Evolutionary conservation across 257 asterid genomes (phyloP).

Genomic region (Fraxinus quadrangulata): DNA sequence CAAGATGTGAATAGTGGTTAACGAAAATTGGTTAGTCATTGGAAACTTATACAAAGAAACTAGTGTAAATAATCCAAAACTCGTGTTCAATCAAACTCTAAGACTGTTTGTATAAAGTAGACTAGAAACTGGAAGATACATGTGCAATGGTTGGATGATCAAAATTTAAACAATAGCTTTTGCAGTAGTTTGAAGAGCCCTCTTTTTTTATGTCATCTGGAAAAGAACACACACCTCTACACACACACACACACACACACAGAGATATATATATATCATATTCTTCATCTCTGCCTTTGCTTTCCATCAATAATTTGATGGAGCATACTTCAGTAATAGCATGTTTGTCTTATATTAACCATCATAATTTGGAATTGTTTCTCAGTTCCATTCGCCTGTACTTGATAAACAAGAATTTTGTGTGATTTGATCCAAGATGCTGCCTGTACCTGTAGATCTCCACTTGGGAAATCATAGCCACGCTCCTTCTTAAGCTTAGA

Average conservation of each 20-base stretch:
- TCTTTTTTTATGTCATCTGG: background rate
- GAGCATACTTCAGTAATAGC: background rate
- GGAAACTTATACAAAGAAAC: background rate
- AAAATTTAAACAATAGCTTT: background rate
- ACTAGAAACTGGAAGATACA: background rate
- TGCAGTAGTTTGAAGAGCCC: background rate
- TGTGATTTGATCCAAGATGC: too few relatives aligned
- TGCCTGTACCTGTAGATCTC: too few relatives aligned
- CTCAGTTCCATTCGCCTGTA: background rate
- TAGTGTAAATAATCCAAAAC: background rate
- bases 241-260: background rate
- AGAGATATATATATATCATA: too few relatives aligned
- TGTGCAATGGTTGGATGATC: background rate
- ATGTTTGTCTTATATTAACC: too few relatives aligned
- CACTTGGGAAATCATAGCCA: too few relatives aligned
- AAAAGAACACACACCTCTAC: background rate
- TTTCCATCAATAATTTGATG: background rate
- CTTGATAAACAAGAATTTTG: background rate
- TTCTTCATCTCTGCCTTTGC: background rate
- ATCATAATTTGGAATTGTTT: too few relatives aligned
- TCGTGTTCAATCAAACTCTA: background rate
- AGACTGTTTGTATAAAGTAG: background rate
- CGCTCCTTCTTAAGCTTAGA: too few relatives aligned
- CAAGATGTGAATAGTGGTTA: background rate
- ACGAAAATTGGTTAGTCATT: background rate